Conservation (phyloP, 371 early-diverging fungal genomes). For the Rhizopus sp. region DNA sequence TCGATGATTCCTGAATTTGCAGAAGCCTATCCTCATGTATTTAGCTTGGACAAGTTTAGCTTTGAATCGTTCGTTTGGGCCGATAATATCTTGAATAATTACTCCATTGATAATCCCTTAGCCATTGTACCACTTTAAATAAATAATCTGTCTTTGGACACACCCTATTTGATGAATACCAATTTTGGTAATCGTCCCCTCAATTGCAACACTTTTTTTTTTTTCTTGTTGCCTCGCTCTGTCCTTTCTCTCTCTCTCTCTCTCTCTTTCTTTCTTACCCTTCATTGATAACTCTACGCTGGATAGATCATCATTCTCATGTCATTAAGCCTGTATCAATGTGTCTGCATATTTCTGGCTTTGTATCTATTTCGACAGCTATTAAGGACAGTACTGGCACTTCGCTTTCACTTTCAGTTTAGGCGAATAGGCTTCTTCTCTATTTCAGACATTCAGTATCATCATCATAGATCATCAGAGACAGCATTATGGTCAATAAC, state of each 20-base stretch:
- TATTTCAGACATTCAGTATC: constrained; percentile 39
- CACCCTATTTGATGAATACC: neutral
- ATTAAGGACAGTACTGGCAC: constrained; percentile 20
- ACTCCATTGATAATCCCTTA: constrained; percentile 34
- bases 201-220: neutral
- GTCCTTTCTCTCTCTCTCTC: neutral
- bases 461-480: constrained; percentile 26
- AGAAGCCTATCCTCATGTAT: constrained; percentile 41
- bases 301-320: constrained; percentile 2
- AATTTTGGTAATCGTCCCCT: neutral
- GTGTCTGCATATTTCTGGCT: constrained; percentile 10
- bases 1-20: constrained; percentile 46
- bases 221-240: neutral
- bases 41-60: constrained; percentile 32
- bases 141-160: too few species aligned
- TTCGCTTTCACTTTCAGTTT: constrained; percentile 44
- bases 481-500: constrained; percentile 26
- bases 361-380: constrained; percentile 9
- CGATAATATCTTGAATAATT: constrained; percentile 29
- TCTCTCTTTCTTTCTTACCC: neutral
- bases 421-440: constrained; percentile 49
- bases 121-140: constrained; percentile 38
- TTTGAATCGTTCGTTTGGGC: constrained; percentile 47
- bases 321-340: constrained; percentile 19
- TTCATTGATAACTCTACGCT: neutral